Conservation (phyloP, 2,329 filamentous ascomycete genomes). For the Pyrenophora seminiperda region DNA sequence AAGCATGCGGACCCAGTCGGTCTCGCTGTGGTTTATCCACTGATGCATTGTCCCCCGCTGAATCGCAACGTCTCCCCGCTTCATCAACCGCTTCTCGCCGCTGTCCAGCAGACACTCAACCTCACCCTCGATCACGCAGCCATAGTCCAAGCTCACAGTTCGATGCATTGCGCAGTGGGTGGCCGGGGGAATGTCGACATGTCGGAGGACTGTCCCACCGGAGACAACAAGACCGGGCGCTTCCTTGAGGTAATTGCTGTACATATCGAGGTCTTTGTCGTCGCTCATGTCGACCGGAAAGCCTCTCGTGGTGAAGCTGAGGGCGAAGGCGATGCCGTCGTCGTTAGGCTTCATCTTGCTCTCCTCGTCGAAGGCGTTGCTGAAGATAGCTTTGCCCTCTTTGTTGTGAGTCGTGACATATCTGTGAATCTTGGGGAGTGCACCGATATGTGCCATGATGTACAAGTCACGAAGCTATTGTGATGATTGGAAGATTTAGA, state of each 20-base stretch:
- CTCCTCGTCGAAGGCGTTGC: constrained; percentile 43
- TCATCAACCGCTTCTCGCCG: constrained; percentile 46
- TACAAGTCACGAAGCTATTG: not conserved
- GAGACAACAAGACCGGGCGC: constrained; percentile 58
- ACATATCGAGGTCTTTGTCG: constrained; percentile 55
- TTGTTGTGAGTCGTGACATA: constrained; percentile 47
- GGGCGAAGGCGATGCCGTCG: constrained; percentile 55
- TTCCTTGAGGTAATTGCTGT: constrained; percentile 51
- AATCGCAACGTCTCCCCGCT: constrained; percentile 46
- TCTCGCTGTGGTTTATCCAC: constrained; percentile 45
- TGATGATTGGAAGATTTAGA: not conserved
- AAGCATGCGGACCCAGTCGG: constrained; percentile 46
- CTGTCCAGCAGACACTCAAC: constrained; percentile 47
- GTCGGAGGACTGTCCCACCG: constrained; percentile 54
- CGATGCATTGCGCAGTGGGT: constrained; percentile 49
- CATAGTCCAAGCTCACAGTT: constrained; percentile 49
- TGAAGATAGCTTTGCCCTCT: constrained; percentile 46
- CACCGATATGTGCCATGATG: constrained; percentile 41
- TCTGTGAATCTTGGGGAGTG: constrained; percentile 41
- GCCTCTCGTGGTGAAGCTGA: constrained; percentile 57
- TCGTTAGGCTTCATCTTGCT: constrained; percentile 46
- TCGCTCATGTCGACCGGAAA: constrained; percentile 55
- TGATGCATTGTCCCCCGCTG: constrained; percentile 50
- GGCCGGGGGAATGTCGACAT: constrained; percentile 46
- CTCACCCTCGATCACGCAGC: constrained; percentile 48